Percentiles rank a stretch among this genome's conserved stretches.
These are phyloP conservation scores for Verticillium tricorpus DNA, from an alignment of 2,329 filamentous ascomycete genomes.

Conservation along the genomic window DNA sequence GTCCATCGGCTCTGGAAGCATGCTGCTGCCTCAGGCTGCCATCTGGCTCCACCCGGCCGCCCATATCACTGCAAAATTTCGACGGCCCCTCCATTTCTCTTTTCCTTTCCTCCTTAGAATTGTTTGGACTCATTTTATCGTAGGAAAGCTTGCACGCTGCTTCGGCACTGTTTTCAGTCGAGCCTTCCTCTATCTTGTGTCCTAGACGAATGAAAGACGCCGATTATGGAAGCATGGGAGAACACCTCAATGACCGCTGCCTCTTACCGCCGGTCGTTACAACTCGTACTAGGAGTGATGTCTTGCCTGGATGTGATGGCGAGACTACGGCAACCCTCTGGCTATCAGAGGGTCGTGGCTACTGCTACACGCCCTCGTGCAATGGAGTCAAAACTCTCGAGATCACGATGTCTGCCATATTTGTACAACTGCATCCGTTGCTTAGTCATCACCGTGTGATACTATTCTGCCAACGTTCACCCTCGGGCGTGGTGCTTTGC, in stretches of 20 bases:
- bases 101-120: constrained; percentile 46
- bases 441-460: no score
- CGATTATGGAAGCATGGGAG: constrained; percentile 70
- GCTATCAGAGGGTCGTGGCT: no score
- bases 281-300: constrained; percentile 26
- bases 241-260: constrained; percentile 57
- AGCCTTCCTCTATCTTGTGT: constrained; percentile 71
- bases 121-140: constrained; percentile 70
- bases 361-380: no score
- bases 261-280: constrained; percentile 74
- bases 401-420: no score
- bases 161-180: constrained; percentile 45
- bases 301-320: no score
- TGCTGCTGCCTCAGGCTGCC: constrained; percentile 31
- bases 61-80: constrained; percentile 9
- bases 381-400: no score
- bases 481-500: no score
- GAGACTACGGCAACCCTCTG: no score
- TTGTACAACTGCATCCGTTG: no score
- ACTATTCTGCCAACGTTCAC: no score
- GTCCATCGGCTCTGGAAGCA: constrained; percentile 14
- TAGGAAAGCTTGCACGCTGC: constrained; percentile 58
- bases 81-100: constrained; percentile 17
- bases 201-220: constrained; percentile 56
- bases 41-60: background rate